These are phyloP conservation scores for Boeremia exigua DNA, from an alignment of 2,329 filamentous ascomycete genomes.

Conservation along the genomic window DNA sequence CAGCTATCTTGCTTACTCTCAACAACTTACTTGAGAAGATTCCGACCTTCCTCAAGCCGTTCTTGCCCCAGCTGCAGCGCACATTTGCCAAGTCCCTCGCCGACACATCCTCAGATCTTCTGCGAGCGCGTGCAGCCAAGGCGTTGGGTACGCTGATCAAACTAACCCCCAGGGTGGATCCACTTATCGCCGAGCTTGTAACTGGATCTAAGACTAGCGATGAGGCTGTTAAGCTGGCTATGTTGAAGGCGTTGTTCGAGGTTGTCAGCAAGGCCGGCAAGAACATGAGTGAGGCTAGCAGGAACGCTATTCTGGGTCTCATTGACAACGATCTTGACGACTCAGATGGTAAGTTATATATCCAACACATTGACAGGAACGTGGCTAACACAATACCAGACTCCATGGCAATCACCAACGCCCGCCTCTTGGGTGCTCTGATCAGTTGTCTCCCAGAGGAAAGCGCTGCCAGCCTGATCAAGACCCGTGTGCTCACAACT, in stretches of 20 bases:
- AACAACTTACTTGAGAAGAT: conserved; percentile 98
- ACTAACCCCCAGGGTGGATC: conserved; percentile 92
- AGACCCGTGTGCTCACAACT: conserved; percentile 76
- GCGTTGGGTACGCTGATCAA: conserved; percentile 95
- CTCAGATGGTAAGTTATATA: conserved; percentile 63
- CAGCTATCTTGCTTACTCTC: conserved; percentile 89
- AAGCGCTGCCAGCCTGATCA: conserved; percentile 66
- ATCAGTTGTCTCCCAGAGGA: conserved; percentile 84
- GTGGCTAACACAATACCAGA: conserved; percentile 43
- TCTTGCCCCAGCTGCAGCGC: conserved; percentile 92
- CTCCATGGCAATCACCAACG: conserved; percentile 85
- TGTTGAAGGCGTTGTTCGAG: conserved; percentile 96
- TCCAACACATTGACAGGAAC: not conserved
- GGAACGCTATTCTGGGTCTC: conserved; percentile 81
- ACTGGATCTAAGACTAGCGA: conserved; percentile 94
- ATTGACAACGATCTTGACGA: conserved; percentile 86
- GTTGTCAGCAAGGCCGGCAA: conserved; percentile 92
- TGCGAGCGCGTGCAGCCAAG: conserved; percentile 88
- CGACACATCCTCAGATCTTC: conserved; percentile 86
- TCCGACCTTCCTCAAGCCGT: conserved; percentile 91
- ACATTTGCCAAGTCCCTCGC: conserved; percentile 97
- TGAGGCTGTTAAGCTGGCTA: conserved; percentile 85
- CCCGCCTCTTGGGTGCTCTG: conserved; percentile 85
- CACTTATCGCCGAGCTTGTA: conserved; percentile 88
- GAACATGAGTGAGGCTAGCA: conserved; percentile 93